Evolutionary conservation across 2,329 filamentous ascomycete genomes (phyloP), one percentile per base, ranked within the genome.

Genomic region (Ilyonectria destructans): DNA sequence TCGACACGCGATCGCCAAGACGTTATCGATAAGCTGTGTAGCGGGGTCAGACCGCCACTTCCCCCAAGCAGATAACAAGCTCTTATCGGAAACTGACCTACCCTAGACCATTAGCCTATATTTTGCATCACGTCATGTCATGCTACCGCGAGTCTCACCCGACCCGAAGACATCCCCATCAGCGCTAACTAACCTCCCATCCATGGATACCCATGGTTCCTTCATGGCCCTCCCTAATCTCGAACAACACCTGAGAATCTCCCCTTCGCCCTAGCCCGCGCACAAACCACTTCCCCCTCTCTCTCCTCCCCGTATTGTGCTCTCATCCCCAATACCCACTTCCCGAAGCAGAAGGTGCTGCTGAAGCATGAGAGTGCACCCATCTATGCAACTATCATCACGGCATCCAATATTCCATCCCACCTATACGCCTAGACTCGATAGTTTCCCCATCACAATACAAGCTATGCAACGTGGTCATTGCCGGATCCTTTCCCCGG

Each of bases 171-270:
- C 6, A 40, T 37, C 26, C 17, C 31, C 21, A 19, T 51, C 49
- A 59, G 49, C 56, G 26, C 49, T 51, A 59, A 51, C 35, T 26
- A 23, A 49, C 35, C 33, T 37, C 37, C 33, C 15, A 35, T 26
- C 58, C 63, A 66, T 66, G 63, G 63, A 54, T 65, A 61, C 37
- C 63, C 63, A 65, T 65, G 63, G 29, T 49, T 65, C 23, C 23
- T 46, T 51, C 19, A 33, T 13, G 40, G 35, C 26, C 26, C 43
- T 19, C 40, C 23, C 29, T 19, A 51, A 49, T 46, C 45, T 26
- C 15, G 9, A 52, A 40, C 23, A 54, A 61, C 58, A 61, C 48
- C 58, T 61, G 35, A 61, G 58, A 49, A 45, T 23, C 48, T 21
- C 48, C 48, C 58, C 48, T 61, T 54, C 26, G 48, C 21, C 58